Evolutionary conservation across 305 asterid genomes (phyloP).

Genomic region (Caryopteris hybrid): DNA sequence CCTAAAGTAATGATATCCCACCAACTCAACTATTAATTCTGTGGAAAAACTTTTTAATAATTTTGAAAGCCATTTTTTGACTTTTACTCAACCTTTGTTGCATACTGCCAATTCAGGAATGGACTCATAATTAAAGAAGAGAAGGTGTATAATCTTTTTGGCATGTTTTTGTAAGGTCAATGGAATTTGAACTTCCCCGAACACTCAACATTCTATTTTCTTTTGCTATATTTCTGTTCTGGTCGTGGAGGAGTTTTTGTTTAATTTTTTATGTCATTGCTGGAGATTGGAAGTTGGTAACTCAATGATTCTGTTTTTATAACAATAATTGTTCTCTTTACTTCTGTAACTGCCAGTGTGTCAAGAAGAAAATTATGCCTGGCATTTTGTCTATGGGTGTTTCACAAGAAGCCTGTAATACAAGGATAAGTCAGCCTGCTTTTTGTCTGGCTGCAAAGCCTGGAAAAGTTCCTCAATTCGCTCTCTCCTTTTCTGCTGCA

Average conservation of each 20-base stretch:
- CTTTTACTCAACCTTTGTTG: not conserved
- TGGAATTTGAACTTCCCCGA: not conserved
- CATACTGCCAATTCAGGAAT: not conserved
- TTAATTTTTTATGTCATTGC: not conserved
- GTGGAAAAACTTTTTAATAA: not conserved
- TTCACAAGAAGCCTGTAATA: constrained; percentile 38
- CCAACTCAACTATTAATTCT: constrained; percentile 2
- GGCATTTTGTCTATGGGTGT: constrained; percentile 47
- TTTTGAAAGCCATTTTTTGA: not conserved
- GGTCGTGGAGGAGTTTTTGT: not conserved
- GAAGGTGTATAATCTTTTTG: not conserved
- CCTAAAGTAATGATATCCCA: constrained; percentile 4
- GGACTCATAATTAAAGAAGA: not conserved
- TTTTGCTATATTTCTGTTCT: not conserved
- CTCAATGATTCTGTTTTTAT: constrained; percentile 3
- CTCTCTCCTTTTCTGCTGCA: constrained; percentile 63
- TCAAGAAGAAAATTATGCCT: constrained; percentile 37
- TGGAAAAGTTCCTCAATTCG: constrained; percentile 51
- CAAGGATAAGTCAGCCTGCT: constrained; percentile 34
- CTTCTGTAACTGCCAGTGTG: constrained; percentile 32
- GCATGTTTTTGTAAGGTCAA: not conserved
- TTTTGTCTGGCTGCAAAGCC: constrained; percentile 35
- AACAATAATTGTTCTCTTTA: constrained; percentile 14
- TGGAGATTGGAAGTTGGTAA: constrained; percentile 12
- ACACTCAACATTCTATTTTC: not conserved